Base-by-base conservation (phyloP, 2,329 filamentous ascomycete species). In the Dissoconium aciculare region DNA sequence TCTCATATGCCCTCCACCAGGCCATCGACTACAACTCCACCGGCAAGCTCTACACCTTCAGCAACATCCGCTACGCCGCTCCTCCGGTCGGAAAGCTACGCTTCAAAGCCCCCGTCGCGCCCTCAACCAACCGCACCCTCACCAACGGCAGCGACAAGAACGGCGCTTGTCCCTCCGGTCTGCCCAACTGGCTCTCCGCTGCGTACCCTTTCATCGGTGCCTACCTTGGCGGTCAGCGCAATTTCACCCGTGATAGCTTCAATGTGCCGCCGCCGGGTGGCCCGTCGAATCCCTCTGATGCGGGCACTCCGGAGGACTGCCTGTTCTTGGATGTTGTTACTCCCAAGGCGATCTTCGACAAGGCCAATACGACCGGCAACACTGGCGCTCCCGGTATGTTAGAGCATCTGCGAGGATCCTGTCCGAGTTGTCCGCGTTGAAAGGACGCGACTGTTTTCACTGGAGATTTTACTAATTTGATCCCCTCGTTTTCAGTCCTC, bases 31-130 rank as follows among this genome's bases (percentile, higher is more conserved):
- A 58, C 42, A 65, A 66, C 49, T 33, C 30, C 1, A 46, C 42
- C 6, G 43, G 42, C 15, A 30, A 39, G 12, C 39, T 42, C 28
- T 45, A 44, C 4, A 66, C 63, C 37, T 71, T 71, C 50, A 61
- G 53, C 31, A 69, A 71, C 41, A 69, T 71, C 37, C 60, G 67
- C 26, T 72, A 64, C 46, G 68, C 65, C 4, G 62, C 63, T 15
- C 59, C 68, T 10, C 67, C 68, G 1, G 37, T 64, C 2, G 66
- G 63, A 6, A 43, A 66, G 10, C 46, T 67, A 26, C 55, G 68
- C 14, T 71, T 68, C 39, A 55, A 55, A 11, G 57, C 60, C 16
- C 66, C 68, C 3, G 37, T 45, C 26, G 27, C 40, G 9, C 47
- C 50, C 53, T 49, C 49, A 5, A 40, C 49, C 26, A 59, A 67